phyloP scores from a whole-genome alignment of 106 monocot genomes.

The Acorus calamus region DNA sequence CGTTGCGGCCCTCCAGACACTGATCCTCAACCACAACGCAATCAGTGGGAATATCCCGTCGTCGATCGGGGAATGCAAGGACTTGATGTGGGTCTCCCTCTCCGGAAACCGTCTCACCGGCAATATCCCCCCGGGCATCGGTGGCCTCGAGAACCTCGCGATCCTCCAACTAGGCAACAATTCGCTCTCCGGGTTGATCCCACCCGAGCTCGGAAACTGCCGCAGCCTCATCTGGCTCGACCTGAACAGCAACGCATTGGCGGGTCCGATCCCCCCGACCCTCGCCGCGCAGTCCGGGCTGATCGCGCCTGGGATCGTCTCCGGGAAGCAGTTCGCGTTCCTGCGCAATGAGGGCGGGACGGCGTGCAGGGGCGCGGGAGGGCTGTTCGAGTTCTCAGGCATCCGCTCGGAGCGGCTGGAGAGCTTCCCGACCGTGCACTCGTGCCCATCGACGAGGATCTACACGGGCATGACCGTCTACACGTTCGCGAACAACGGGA shows the following conservation, averaged over 20 bases:
- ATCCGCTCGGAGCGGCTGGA: conserved; percentile 60
- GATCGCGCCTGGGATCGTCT: conserved; percentile 37
- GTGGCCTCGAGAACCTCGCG: conserved; percentile 36
- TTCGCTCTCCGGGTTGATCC: conserved; percentile 37
- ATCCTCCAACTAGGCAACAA: conserved; percentile 65
- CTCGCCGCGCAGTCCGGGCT: conserved; percentile 40
- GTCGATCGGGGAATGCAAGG: conserved; percentile 32
- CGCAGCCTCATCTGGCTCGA: conserved; percentile 65
- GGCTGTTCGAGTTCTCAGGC: conserved; percentile 56
- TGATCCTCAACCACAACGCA: conserved; percentile 53
- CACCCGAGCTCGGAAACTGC: conserved; percentile 38
- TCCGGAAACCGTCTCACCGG: conserved; percentile 44
- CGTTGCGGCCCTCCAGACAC: conserved; percentile 26
- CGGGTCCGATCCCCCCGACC: conserved; percentile 25
- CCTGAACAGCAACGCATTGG: conserved; percentile 34
- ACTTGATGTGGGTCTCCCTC: conserved; percentile 55
- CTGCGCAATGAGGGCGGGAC: conserved; percentile 54
- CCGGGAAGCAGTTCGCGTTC: conserved; percentile 60
- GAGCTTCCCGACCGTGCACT: conserved; percentile 20
- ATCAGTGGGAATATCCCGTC: conserved; percentile 40
- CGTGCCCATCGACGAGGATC: conserved; percentile 44
- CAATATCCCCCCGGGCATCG: conserved; percentile 23
- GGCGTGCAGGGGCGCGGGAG: conserved; percentile 48
- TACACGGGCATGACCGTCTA: conserved; percentile 54
- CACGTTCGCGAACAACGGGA: conserved; percentile 37